These are phyloP conservation scores for Thalassiosira oceanica DNA, from an alignment of 352 stramenopile genomes.

Conservation along the genomic window DNA sequence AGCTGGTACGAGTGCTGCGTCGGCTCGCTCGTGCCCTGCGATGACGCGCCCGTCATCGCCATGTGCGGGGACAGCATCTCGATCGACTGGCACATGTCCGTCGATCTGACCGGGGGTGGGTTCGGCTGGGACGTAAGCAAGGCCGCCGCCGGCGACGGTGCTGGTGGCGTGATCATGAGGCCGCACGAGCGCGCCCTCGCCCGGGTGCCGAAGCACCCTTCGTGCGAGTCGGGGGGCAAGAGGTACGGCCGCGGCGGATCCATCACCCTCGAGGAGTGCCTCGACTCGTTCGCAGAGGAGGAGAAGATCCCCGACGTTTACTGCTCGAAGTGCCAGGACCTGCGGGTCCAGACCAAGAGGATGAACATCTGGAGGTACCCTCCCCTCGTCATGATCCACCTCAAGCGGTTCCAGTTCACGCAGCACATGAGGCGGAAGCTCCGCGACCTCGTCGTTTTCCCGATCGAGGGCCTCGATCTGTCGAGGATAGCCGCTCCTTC, in stretches of 20 bases:
- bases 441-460: conserved; percentile 94
- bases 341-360: conserved; percentile 88
- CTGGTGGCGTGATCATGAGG: conserved; percentile 31
- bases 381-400: conserved; percentile 96
- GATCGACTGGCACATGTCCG: conserved; percentile 81
- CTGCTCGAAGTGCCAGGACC: conserved; percentile 88
- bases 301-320: conserved; percentile 82
- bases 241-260: conserved; percentile 58
- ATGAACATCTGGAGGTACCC: conserved; percentile 97
- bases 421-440: conserved; percentile 90
- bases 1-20: conserved; percentile 79
- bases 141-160: conserved; percentile 15
- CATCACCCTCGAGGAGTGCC: conserved; percentile 89
- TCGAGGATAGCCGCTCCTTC: conserved; percentile 64
- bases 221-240: conserved; percentile 47
- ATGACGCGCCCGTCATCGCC: conserved; percentile 69
- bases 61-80: conserved; percentile 76
- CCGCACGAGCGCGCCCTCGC: conserved; percentile 27
- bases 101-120: conserved; percentile 65
- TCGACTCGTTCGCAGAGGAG: conserved; percentile 94
- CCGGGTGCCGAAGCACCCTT: conserved; percentile 69
- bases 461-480: conserved; percentile 90
- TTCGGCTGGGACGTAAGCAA: conserved; percentile 65
- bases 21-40: conserved; percentile 77
- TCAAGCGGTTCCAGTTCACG: conserved; percentile 99